Percentiles rank a stretch among this genome's conserved stretches.
Evolutionary conservation across 345 rosid species (phyloP).

Genomic region (Gossypium thurberi): DNA sequence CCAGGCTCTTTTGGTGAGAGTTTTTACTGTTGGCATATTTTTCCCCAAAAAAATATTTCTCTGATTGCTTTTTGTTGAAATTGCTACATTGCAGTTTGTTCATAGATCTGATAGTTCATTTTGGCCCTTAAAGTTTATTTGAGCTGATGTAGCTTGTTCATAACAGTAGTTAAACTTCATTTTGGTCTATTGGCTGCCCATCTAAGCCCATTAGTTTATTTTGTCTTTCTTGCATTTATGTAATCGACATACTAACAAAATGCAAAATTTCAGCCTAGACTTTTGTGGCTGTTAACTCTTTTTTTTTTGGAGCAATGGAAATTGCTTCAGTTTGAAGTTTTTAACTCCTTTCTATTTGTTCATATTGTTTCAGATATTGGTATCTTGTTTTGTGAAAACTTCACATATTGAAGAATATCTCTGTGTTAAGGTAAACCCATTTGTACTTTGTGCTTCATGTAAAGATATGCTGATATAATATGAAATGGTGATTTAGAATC

Average conservation of each 20-base stretch:
- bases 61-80: neutral
- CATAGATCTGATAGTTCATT: neutral
- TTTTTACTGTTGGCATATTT: neutral
- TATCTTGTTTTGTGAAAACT: slow-evolving; percentile 91
- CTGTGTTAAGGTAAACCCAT: slow-evolving; percentile 62
- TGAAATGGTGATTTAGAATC: neutral
- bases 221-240: neutral
- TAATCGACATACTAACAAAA: neutral
- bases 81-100: neutral
- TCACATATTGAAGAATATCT: slow-evolving; percentile 79
- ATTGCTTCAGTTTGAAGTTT: slow-evolving; percentile 7
- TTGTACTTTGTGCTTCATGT: neutral
- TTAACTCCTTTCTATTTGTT: slow-evolving; percentile 9
- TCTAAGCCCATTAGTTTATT: neutral
- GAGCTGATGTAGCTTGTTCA: neutral
- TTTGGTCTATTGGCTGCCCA: neutral
- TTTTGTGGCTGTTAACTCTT: neutral
- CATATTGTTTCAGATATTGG: slow-evolving; percentile 54
- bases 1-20: slow-evolving; percentile 72
- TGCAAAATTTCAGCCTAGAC: neutral
- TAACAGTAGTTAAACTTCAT: neutral
- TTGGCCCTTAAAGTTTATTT: neutral
- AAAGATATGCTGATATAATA: slow-evolving; percentile 2
- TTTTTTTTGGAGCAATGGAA: neutral
- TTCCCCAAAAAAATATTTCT: neutral